Conservation (phyloP, 202 grass and related monocot species). For the Panicum hallii region DNA sequence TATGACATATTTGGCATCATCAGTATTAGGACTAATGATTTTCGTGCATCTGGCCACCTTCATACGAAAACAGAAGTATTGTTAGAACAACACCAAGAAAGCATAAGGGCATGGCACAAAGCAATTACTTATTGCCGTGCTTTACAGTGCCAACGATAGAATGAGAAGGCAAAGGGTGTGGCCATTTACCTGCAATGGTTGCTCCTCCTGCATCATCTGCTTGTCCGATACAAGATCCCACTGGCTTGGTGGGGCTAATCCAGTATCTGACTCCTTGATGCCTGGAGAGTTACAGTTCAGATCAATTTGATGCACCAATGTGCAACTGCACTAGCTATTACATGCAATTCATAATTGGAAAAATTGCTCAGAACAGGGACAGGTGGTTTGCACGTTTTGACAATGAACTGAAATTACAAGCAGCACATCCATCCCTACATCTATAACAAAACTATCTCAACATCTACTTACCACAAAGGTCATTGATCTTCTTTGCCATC, state of each 20-base stretch:
- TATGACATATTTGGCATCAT: constrained; percentile 92
- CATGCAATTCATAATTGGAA: neutral
- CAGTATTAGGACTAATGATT: constrained; percentile 89
- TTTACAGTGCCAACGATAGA: neutral
- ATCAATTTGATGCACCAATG: neutral
- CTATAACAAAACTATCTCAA: neutral
- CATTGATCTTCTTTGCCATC: constrained; percentile 84
- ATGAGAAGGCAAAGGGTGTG: neutral
- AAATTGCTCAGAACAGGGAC: neutral
- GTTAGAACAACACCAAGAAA: neutral
- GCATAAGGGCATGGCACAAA: neutral
- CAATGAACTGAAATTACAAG: neutral
- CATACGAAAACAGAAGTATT: neutral
- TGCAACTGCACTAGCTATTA: neutral
- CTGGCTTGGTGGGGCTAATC: constrained; percentile 87
- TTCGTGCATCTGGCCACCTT: constrained; percentile 93
- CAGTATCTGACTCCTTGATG: constrained; percentile 97
- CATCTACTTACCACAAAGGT: constrained; percentile 67
- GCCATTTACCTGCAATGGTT: constrained; percentile 44
- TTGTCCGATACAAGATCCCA: constrained; percentile 98
- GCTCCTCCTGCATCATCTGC: constrained; percentile 98
- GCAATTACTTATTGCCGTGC: neutral
- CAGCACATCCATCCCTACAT: constrained; percentile 12
- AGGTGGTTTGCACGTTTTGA: neutral
- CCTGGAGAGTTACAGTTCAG: constrained; percentile 31